Evolutionary conservation across 2,329 filamentous ascomycete genomes (phyloP), one percentile per base, ranked within the genome.

Genomic region (Zymoseptoria tritici): DNA sequence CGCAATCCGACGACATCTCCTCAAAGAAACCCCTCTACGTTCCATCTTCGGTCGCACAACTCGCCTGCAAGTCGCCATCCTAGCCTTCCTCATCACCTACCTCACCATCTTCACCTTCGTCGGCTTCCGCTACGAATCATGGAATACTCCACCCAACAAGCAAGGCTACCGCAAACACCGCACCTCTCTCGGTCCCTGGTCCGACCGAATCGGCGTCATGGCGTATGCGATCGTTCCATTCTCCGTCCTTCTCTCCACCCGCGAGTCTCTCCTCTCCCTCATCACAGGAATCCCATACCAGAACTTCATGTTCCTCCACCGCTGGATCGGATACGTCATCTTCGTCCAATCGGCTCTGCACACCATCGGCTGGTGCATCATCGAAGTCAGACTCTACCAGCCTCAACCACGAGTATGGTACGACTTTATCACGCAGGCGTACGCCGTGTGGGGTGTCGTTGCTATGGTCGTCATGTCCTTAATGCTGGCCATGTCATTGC

Each of bases 211-310:
- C 4, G 88, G 88, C 9, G 80, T 85, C 2, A 72, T 91, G 0
- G 87, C 88, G 1, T 91, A 88, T 66, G 88, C 87, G 0, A 78
- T 91, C 11, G 90, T 87, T 0, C 88, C 88, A 0, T 77, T 91
- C 0, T 85, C 85, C 0, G 75, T 91, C 42, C 73, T 88, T 55
- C 78, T 91, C 9, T 79, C 82, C 13, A 85, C 78, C 56, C 80
- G 88, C 49, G 88, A 91, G 69, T 88, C 84, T 0, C 75, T 90
- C 1, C 79, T 91, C 3, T 87, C 84, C 1, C 71, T 88, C n/a
- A 72, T 90, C 53, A 91, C 87, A 0, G 88, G 88, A 1, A 78
- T 91, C 0, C 87, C 88, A 0, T 90, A 65, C 52, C 87, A 90
- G 66, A 83, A 81, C 67, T 90, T 91, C 78, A 86, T 88, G 73